A percentile compares a stretch with the other conserved stretches of the same genome.
Conservation (phyloP, 2,329 filamentous ascomycete genomes). For the Exophiala xenobiotica region DNA sequence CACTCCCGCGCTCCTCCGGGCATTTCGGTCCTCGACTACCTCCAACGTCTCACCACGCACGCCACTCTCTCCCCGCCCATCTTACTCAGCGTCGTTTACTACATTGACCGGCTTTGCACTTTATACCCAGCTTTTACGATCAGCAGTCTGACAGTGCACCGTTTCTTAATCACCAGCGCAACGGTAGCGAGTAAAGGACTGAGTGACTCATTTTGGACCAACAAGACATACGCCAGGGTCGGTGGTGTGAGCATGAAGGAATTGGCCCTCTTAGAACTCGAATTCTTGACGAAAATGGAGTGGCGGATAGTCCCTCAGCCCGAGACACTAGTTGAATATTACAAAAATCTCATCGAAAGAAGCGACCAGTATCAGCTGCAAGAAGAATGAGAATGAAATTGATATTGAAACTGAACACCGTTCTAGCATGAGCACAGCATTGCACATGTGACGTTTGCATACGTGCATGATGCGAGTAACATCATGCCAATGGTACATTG, state of each 20-base stretch:
- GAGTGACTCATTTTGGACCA: constrained; percentile 97
- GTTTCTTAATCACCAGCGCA: constrained; percentile 92
- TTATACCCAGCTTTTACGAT: constrained; percentile 94
- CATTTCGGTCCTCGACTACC: constrained; percentile 91
- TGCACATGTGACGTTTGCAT: no score
- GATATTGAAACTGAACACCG: no score
- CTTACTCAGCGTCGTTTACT: constrained; percentile 97
- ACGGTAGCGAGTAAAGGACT: constrained; percentile 95
- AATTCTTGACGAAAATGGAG: constrained; percentile 87
- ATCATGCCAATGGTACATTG: no score
- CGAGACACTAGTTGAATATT: constrained; percentile 90
- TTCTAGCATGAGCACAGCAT: neutral
- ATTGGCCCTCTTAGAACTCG: constrained; percentile 84
- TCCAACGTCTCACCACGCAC: constrained; percentile 88
- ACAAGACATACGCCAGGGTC: constrained; percentile 90
- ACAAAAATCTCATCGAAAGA: constrained; percentile 75
- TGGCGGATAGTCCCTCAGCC: constrained; percentile 97
- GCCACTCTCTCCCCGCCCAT: constrained; percentile 90
- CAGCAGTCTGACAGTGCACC: constrained; percentile 92
- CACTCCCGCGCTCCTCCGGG: constrained; percentile 87
- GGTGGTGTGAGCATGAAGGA: constrained; percentile 89
- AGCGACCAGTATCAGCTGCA: constrained; percentile 60
- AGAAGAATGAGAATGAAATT: neutral
- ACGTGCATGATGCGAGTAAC: no score
- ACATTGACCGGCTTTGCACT: constrained; percentile 91